phyloP scores from a whole-genome alignment of 2,329 filamentous ascomycete genomes.

The Ceratocystis alfenasii region DNA sequence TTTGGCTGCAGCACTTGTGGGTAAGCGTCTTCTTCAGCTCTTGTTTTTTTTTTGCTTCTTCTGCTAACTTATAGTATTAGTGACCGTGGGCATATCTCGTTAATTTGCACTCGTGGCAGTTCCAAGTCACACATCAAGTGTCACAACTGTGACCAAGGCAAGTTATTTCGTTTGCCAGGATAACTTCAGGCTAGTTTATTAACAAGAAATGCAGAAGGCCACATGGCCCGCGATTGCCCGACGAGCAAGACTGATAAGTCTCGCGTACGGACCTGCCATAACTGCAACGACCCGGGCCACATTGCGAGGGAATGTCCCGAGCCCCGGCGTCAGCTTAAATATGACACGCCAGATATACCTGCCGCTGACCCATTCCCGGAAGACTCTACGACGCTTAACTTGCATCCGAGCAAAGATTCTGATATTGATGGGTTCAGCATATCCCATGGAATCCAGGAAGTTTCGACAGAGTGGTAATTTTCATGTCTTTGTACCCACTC shows the following conservation, averaged over 20 bases:
- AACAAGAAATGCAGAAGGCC: not conserved
- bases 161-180: not conserved
- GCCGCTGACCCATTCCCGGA: not conserved
- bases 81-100: not conserved
- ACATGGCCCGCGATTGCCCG: not conserved
- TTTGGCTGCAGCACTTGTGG: not conserved
- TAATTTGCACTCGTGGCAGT: not conserved
- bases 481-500: not conserved
- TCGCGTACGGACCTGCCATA: constrained; percentile 47
- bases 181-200: not conserved
- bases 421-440: not conserved
- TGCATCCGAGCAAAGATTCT: not conserved
- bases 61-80: not conserved
- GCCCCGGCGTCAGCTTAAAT: not conserved
- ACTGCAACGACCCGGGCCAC: constrained; percentile 53
- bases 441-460: not conserved
- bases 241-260: constrained; percentile 13
- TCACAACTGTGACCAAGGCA: not conserved
- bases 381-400: not conserved
- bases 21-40: not conserved
- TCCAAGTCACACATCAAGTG: not conserved
- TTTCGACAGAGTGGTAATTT: not conserved
- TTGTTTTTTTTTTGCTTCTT: not conserved
- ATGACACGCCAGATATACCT: not conserved
- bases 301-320: constrained; percentile 53